Conservation (phyloP, 2,329 filamentous ascomycete species). For the Aureobasidium sp. region DNA sequence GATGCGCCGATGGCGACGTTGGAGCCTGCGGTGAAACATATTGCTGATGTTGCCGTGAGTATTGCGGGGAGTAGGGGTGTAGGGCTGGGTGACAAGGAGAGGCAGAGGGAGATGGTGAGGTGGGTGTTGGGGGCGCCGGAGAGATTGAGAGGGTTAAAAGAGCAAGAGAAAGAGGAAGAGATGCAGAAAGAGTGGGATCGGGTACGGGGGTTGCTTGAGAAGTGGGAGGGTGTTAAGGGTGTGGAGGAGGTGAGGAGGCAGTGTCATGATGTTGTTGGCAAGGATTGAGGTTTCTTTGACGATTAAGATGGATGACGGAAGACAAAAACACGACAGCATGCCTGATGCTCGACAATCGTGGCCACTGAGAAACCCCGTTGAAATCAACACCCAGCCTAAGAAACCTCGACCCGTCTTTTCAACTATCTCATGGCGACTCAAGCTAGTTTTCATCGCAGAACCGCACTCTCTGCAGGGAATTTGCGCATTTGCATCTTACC, state of each 20-base stretch:
- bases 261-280: slow-evolving; percentile 27
- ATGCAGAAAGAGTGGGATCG: slow-evolving; percentile 48
- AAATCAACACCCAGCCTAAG: neutral
- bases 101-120: slow-evolving; percentile 51
- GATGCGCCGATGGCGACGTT: slow-evolving; percentile 72
- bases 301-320: neutral
- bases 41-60: slow-evolving; percentile 54
- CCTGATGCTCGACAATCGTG: neutral
- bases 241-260: slow-evolving; percentile 33
- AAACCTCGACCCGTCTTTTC: too few species aligned
- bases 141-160: slow-evolving; percentile 51
- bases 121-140: slow-evolving; percentile 58
- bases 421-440: too few species aligned
- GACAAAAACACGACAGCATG: neutral
- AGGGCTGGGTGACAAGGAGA: slow-evolving; percentile 24
- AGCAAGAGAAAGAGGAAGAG: slow-evolving; percentile 53
- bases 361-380: too few species aligned
- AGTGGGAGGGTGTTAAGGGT: slow-evolving; percentile 39
- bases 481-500: too few species aligned
- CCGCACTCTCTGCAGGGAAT: too few species aligned
- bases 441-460: too few species aligned
- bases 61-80: slow-evolving; percentile 36
- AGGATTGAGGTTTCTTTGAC: neutral
- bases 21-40: slow-evolving; percentile 65
- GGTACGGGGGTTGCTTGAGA: slow-evolving; percentile 34